phyloP scores from a whole-genome alignment of 352 stramenopile genomes.

The Pythium brassicae region DNA sequence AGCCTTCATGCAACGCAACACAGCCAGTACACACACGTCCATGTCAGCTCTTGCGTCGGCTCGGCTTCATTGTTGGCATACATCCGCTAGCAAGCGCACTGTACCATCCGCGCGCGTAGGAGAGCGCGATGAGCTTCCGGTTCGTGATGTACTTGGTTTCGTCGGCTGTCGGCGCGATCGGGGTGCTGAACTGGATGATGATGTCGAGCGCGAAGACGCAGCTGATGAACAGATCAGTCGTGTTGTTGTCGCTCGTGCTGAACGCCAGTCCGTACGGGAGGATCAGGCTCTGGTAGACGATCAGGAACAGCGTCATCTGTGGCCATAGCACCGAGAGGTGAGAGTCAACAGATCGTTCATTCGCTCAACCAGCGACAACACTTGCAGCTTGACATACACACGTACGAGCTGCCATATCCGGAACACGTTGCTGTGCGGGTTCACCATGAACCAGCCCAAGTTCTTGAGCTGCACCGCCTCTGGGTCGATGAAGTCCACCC shows the following conservation, averaged over 20 bases:
- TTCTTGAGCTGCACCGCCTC: slow-evolving; percentile 32
- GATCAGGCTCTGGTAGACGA: slow-evolving; percentile 77
- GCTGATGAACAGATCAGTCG: slow-evolving; percentile 56
- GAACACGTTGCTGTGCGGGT: slow-evolving; percentile 60
- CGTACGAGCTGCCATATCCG: slow-evolving; percentile 76
- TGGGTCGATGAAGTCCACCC: slow-evolving; percentile 37
- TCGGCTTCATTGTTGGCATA: too few relatives aligned
- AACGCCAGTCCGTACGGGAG: slow-evolving; percentile 68
- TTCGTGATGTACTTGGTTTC: slow-evolving; percentile 62
- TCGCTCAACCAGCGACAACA: not conserved
- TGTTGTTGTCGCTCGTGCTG: slow-evolving; percentile 36
- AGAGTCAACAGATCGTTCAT: not conserved
- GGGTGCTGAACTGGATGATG: slow-evolving; percentile 72
- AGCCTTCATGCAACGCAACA: slow-evolving; percentile 28
- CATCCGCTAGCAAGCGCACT: slow-evolving; percentile 10
- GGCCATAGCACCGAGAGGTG: not conserved
- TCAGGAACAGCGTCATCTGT: slow-evolving; percentile 60
- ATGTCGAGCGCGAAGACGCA: slow-evolving; percentile 69
- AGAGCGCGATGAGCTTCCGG: slow-evolving; percentile 42
- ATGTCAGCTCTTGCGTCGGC: not conserved
- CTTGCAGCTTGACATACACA: not conserved
- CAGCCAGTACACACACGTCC: not conserved
- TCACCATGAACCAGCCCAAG: slow-evolving; percentile 52
- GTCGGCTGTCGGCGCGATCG: slow-evolving; percentile 32
- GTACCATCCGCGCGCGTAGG: slow-evolving; percentile 55